Conservation (phyloP, 495 filamentous ascomycete genomes). For the Apiosordaria backusii region DNA sequence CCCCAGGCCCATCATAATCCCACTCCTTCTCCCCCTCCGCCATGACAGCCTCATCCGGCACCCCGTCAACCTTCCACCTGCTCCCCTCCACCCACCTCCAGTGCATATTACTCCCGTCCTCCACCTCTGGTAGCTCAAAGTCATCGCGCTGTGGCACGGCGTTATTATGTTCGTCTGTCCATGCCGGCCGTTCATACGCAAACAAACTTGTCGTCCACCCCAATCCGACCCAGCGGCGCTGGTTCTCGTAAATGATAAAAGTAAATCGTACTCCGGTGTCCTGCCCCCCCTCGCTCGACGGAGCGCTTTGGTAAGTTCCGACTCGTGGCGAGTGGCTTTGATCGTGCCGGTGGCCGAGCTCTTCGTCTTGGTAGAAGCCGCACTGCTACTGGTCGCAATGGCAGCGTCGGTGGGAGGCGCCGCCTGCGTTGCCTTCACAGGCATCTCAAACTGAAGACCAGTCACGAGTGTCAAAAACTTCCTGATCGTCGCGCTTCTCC, state of each 20-base stretch:
- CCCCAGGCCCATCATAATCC: slow-evolving; percentile 56
- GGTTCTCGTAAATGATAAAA: slow-evolving; percentile 94
- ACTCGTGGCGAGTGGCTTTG: slow-evolving; percentile 25
- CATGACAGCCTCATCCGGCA: slow-evolving; percentile 50
- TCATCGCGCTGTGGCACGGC: slow-evolving; percentile 69
- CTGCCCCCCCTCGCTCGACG: slow-evolving; percentile 35
- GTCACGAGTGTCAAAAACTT: slow-evolving; percentile 64
- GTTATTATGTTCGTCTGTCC: slow-evolving; percentile 96
- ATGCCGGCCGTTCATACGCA: slow-evolving; percentile 79
- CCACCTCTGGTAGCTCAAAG: slow-evolving; percentile 84
- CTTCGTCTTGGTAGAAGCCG: slow-evolving; percentile 17
- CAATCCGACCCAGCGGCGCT: slow-evolving; percentile 89
- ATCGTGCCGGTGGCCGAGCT: slow-evolving; percentile 8
- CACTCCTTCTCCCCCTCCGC: slow-evolving; percentile 39
- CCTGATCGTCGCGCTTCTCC: slow-evolving; percentile 77
- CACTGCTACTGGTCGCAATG: not conserved
- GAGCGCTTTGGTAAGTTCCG: slow-evolving; percentile 38
- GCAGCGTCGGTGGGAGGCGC: not conserved
- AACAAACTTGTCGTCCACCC: slow-evolving; percentile 93
- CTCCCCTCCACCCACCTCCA: slow-evolving; percentile 88
- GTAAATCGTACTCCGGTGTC: slow-evolving; percentile 86
- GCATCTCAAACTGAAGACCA: slow-evolving; percentile 64
- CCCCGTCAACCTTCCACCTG: slow-evolving; percentile 85
- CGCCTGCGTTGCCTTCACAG: slow-evolving; percentile 21
- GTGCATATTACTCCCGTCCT: slow-evolving; percentile 65